phyloP scores from a whole-genome alignment of 306 rosid genomes.

The Gastrolobium villosum region DNA sequence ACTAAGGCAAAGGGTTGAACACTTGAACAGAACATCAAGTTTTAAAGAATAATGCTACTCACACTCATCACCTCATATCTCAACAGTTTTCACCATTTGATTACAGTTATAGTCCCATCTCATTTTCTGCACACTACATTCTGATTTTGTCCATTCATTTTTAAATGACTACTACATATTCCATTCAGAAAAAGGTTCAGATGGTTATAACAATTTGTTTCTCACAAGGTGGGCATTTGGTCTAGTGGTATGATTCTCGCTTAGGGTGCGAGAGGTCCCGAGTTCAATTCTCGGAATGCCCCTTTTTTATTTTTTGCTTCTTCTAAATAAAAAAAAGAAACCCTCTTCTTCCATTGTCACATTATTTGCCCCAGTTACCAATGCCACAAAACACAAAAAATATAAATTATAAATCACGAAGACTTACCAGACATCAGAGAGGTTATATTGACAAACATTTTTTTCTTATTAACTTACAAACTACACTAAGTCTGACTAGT shows the following conservation, averaged over 20 bases:
- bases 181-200: not conserved
- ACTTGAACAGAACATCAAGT: not conserved
- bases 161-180: not conserved
- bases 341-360: not conserved
- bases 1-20: slow-evolving; percentile 2
- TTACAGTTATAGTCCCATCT: not conserved
- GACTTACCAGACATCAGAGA: not conserved
- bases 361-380: not conserved
- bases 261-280: slow-evolving; percentile 55
- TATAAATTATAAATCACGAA: not conserved
- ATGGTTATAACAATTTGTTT: not conserved
- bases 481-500: too few species aligned
- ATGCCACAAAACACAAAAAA: not conserved
- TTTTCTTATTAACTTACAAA: too few species aligned
- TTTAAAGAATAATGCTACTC: not conserved
- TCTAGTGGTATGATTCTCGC: slow-evolving; percentile 56
- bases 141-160: not conserved
- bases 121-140: not conserved
- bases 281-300: slow-evolving; percentile 54
- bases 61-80: not conserved
- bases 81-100: not conserved
- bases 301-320: not conserved
- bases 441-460: not conserved
- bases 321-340: too few species aligned
- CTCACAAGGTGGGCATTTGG: slow-evolving; percentile 21